Evolutionary conservation across 1,139 yeast genomes (phyloP).

Genomic region (Hyphopichia burtonii): DNA sequence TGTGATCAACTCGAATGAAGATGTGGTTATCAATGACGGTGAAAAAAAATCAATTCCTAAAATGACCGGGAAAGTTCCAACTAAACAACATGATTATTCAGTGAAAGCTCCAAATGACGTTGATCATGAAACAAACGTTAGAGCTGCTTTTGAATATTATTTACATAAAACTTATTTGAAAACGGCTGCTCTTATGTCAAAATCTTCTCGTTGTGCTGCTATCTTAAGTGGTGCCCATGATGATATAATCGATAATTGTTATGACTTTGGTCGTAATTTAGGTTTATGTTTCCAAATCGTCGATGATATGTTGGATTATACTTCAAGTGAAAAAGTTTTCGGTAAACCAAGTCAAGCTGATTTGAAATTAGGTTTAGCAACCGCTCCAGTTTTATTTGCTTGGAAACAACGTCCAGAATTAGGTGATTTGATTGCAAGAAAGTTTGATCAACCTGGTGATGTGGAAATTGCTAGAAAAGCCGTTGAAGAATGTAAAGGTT

Average conservation of each 20-base stretch:
- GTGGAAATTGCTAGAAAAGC: conserved; percentile 74
- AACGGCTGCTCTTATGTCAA: conserved; percentile 95
- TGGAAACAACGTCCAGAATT: conserved; percentile 87
- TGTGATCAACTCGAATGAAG: conserved; percentile 52
- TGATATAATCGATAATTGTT: conserved; percentile 75
- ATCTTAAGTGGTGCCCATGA: conserved; percentile 84
- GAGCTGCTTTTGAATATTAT: conserved; percentile 92
- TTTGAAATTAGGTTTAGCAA: conserved; percentile 87
- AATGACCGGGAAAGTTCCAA: conserved; percentile 66
- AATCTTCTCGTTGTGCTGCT: conserved; percentile 91
- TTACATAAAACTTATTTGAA: conserved; percentile 92
- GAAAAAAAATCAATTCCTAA: conserved; percentile 52
- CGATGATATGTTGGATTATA: conserved; percentile 94
- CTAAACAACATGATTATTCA: conserved; percentile 58
- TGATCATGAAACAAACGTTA: conserved; percentile 67
- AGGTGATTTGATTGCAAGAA: conserved; percentile 80
- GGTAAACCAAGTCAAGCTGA: conserved; percentile 98
- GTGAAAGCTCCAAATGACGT: conserved; percentile 38
- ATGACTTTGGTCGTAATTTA: conserved; percentile 86
- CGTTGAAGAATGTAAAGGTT: conserved; percentile 71
- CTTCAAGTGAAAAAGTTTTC: conserved; percentile 73
- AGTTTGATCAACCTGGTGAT: conserved; percentile 80
- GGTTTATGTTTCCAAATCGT: conserved; percentile 96
- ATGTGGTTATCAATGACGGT: conserved; percentile 48
- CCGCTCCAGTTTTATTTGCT: conserved; percentile 94